Evolutionary conservation across 78 protist genomes (phyloP), one percentile per base, ranked within the genome.

Genomic region (Monocercomonoides exilis): DNA sequence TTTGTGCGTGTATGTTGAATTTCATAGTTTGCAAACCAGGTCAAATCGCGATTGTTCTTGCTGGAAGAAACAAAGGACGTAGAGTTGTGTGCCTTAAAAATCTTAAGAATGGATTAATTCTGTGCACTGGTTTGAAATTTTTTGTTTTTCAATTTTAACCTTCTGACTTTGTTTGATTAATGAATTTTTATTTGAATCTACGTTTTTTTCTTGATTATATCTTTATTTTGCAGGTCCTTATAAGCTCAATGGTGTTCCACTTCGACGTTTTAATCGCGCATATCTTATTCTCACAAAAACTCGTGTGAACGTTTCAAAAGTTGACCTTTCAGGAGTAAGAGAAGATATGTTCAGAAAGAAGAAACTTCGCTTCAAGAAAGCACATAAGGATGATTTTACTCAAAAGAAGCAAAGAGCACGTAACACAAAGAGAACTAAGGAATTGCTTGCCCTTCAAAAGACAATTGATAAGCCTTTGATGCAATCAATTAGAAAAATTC

Each of bases 231-330:
- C 2, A 88, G 89, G 91, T 33, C 91, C 91, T 2, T 89, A 43
- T 36, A 41, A 43, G 79, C 36, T 89, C 46, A 89, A 89, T 36
- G 91, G 91, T 32, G 85, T 89, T n/a, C 91, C 88, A 43, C 5
- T 89, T 29, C 84, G 86, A 21, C 81, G 91, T 34, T 46, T 85
- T 41, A 89, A 84, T 33, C 91, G 41, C 29, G 82, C 87, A 33
- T 84, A 45, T 45, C 82, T 89, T 32, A 81, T 84, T 44, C 89
- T 84, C 6, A 89, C 91, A 6, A 43, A 63, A 33, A 85, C 91
- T 21, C 1, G 43, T 33, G 34, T 89, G 64, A 77, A 81, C 6
- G 2, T 89, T 42, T 34, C 84, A 1, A 45, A 32, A 1, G 70
- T 89, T 2, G 80, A 89, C 29, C 44, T 89, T 44, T 2, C 81